Base-by-base conservation (phyloP, 495 filamentous ascomycete species). In the Sporormia fimetaria region DNA sequence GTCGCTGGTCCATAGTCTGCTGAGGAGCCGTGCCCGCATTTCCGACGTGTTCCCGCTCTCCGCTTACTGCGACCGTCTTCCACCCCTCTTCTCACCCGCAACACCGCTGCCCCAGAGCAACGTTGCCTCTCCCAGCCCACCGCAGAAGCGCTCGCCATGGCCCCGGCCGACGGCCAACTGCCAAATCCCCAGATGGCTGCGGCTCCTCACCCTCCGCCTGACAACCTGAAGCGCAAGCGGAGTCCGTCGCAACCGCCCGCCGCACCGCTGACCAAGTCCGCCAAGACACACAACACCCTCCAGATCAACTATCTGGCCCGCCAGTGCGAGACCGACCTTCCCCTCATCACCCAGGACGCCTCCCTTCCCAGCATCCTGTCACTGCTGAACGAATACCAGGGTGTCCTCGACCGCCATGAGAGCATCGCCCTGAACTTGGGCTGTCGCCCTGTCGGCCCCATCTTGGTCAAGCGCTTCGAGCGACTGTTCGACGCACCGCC, bases 261-360 rank as follows among this genome's bases (percentile, higher is more conserved):
- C 53, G 62, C 54, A 48, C 71, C 49, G 62, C 70, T 60, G 14
- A 44, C 57, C 46, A 76, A 76, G 57, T 53, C 67, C 15, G 63
- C 65, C 48, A 76, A 74, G 52, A 49, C 58, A 5, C 30, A 49
- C 37, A 73, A 73, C 63, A 65, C 77, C 62, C 63, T 79, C 17
- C 79, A 80, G 51, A 90, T 90, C 66, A 88, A 93, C 58, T 93
- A 90, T 52, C 70, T 90, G 30, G 73, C 74, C 27, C 71, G 76
- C 24, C 76, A 78, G 35, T 71, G 70, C 37, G 63, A 68, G 1
- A 69, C 75, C 24, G 73, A 75, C 49, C 66, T 81, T 1, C 74
- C 76, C 20, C 66, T 80, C 26, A 67, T 80, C 44, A 69, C 70
- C 25, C 57, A 61, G 38, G 69, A 78, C 17, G 75, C 79, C 49